Percentiles rank a stretch among this genome's conserved stretches.
phyloP scores from a whole-genome alignment of 805 yeast species.

The Myxozyma lipomycoides region DNA sequence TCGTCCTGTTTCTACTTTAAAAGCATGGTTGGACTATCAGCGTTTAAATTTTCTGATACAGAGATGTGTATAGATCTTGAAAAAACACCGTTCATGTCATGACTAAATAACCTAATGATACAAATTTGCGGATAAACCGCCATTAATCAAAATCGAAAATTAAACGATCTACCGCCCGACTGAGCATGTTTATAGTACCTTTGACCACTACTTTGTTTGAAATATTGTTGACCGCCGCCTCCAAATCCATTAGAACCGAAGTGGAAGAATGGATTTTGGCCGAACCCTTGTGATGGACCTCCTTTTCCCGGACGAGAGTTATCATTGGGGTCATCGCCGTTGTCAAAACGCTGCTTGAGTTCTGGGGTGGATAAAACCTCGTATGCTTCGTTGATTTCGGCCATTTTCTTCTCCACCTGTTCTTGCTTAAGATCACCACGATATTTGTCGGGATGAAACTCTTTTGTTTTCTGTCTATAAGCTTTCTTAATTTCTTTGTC shows the following conservation, averaged over 20 bases:
- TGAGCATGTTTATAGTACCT: conserved; percentile 17
- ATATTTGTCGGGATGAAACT: conserved; percentile 90
- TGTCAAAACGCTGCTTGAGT: conserved; percentile 61
- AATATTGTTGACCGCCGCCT: conserved; percentile 1
- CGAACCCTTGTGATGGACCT: conserved; percentile 1
- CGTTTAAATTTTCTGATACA: no score
- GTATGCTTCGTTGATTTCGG: conserved; percentile 88
- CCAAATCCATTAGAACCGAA: conserved; percentile 7
- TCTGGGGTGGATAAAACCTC: conserved; percentile 72
- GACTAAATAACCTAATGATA: no score
- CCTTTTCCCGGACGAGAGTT: conserved; percentile 11
- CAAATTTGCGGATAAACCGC: no score
- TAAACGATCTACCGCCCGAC: conserved; percentile 5
- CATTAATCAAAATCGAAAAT: conserved; percentile 3
- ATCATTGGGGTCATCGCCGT: conserved; percentile 51
- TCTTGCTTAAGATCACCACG: conserved; percentile 62
- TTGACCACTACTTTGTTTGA: conserved; percentile 1
- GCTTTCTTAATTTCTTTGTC: conserved; percentile 73
- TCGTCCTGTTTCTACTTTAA: no score
- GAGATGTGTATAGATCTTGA: no score
- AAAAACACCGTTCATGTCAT: no score
- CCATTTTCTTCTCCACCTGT: conserved; percentile 77
- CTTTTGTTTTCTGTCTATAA: conserved; percentile 69
- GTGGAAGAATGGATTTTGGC: conserved; percentile 9
- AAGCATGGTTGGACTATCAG: no score